Evolutionary conservation across 495 filamentous ascomycete species (phyloP), one percentile per base, ranked within the genome.

Genomic region (Aspergillus saccharolyticus): DNA sequence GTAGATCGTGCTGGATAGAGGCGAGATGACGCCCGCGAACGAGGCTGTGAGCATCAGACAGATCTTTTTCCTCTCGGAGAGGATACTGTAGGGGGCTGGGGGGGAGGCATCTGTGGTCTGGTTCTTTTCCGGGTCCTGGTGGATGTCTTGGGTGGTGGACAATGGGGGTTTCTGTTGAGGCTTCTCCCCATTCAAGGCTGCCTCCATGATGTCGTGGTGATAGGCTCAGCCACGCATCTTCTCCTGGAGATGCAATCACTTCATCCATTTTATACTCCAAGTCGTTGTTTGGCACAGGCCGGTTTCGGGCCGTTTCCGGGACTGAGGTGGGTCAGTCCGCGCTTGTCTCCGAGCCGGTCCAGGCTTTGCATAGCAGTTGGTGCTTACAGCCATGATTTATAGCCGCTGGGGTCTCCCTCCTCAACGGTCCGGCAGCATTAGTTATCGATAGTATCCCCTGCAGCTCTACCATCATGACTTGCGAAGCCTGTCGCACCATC

Each of bases 401-500:
- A 50, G 9, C 15, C 5, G 22, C 21, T 15, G 1, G 6, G 12
- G 14, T 39, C 14, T 12, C 33, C 10, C 33, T 15, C 14, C 4
- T 12, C 6, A 39, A 39, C 6, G 5, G n/a, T n/a, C n/a, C n/a
- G n/a, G n/a, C n/a, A n/a, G n/a, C n/a, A n/a, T n/a, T n/a, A n/a
- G n/a, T n/a, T n/a, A n/a, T n/a, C n/a, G n/a, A n/a, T n/a, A n/a
- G n/a, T n/a, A n/a, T n/a, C n/a, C n/a, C n/a, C n/a, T n/a, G n/a
- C n/a, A n/a, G n/a, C n/a, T n/a, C 12, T 39, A 8, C 12, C 22
- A 50, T 17, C 47, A 74, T 72, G 71, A 58, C 71, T 9, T 70
- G 66, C 59, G 80, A 84, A 71, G 87, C 88, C 54, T 89, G 85
- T 72, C 89, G 86, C 68, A 88, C 83, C 59, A 83, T 89, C 43